Base-by-base conservation (phyloP, 768 basidiomycete genomes). In the Tylopilus cervinicoccineus region DNA sequence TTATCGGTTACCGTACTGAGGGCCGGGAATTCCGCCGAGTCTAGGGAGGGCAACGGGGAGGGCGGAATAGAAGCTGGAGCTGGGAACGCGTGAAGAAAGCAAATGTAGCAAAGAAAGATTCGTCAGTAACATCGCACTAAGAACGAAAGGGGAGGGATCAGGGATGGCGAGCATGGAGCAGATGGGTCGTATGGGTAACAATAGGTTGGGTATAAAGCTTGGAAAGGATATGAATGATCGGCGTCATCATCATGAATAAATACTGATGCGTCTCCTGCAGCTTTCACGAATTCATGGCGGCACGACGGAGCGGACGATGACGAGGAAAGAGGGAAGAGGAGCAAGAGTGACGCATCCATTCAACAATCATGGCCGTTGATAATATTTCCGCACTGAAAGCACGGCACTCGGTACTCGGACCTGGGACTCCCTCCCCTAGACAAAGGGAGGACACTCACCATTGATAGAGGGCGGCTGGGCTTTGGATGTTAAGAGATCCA, bases 341-440 rank as follows among this genome's bases (percentile, higher is more conserved):
- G 47, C 20, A 63, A 44, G 27, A 59, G 51, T 42, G 61, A 57
- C 40, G 71, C 65, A 71, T 66, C 62, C 61, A 66, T 65, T 63
- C 58, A 58, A 57, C 51, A 59, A 63, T 87, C 75, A 87, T 73
- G 77, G 78, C 66, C 78, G 83, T 78, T 81, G 75, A 71, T 79
- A 80, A 73, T 80, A 72, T 79, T 83, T 84, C 83, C 84, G 85
- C 82, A 86, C 86, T 88, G 84, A 86, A 87, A 85, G 86, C 75
- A 86, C 82, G 84, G 84, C 70, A 72, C 85, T 88, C 77, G 88
- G 86, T 87, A 89, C 83, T 78, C 78, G 81, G 83, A 76, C 84
- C 84, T 72, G 68, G 72, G 74, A 72, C 71, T 79, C 84, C 86
- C 83, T 85, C 86, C 84, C 84, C 83, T 79, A 66, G 70, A 69